Evolutionary conservation across 1,284 basidiomycete species (phyloP), one percentile per base, ranked within the genome.

Genomic region (Cryptococcus floricola): DNA sequence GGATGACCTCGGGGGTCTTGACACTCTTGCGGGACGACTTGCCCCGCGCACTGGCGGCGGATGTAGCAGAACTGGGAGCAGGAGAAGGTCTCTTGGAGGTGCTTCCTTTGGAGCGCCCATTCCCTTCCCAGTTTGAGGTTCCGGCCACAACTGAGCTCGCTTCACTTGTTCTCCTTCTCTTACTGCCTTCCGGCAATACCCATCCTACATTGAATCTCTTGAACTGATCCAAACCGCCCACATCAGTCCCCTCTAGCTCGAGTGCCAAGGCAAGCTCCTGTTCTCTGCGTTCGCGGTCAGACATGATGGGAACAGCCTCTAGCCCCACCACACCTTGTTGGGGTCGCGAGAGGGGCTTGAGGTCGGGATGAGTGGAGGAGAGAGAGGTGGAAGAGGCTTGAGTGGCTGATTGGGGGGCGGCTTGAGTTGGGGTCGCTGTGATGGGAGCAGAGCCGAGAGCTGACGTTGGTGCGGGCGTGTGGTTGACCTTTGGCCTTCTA

Each of bases 141-240:
- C 31, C 31, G 10, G 4, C 31, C 31, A 16, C 18, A 46, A 25
- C 49, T 38, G 49, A 51, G 39, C 25, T 28, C n/a, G 43, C 45
- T 18, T 64, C 56, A 34, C 62, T 59, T 83, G 80, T 16, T 82
- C 84, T 48, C 81, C 81, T 39, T 85, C 73, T 80, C 63, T 84
- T 83, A 45, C 83, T 82, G 31, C 87, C 89, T 9, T 84, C 79
- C 9, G 91, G 89, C 16, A 95, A 77, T 16, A 95, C 90, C 92
- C 92, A 96, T 2, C 92, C 92, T 19, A 81, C 79, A 62, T 96
- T 86, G 77, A 95, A 96, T 76, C 87, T 79, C 68, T 80, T 83
- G 80, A 95, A 96, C 39, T 87, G 87, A 54, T 84, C 83, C 60
- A 83, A 81, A 46, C 82, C 81, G 66, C 87, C 87, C 23, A 96